Base-by-base conservation (phyloP, 192 early-diverging fungal species). In the Irineochytrium annulatum region DNA sequence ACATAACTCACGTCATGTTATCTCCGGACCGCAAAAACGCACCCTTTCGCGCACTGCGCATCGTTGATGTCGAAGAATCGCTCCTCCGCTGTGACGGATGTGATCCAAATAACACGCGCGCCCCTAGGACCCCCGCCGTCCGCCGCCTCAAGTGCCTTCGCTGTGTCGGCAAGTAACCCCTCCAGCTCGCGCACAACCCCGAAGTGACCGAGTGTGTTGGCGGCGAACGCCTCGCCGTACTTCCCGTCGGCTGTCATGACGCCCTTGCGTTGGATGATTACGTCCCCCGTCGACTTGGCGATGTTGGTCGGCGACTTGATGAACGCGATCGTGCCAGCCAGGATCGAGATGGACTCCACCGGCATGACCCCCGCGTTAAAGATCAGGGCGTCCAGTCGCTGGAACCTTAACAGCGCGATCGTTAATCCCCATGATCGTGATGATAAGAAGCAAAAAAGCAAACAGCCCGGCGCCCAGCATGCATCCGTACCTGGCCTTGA, bases 121-220 rank as follows among this genome's bases (percentile, higher is more conserved):
- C 26, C 57, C n/a, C n/a, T n/a, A n/a, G n/a, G n/a, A n/a, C n/a
- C n/a, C 17, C 29, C 48, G 1, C 60, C 27, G 14, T 31, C 32
- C 11, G 20, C 24, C 33, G 63, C 19, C 28, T 45, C 27, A 20
- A 24, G 11, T 43, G 43, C 44, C 55, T 56, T 73, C 22, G 39
- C 43, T 44, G 79, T 41, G 22, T 52, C 22, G 31, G 13, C 41
- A 37, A 55, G 27, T 27, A 66, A 13, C 8, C 37, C 27, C 39
- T 59, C 62, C 3, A 70, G 45, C 33, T 72, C 57, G 17, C 56
- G 20, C 55, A 77, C 60, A 31, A 81, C 48, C 3, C 76, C 59
- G 59, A 71, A 81, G 51, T 81, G 79, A 19, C 79, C 79, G 53
- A 77, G 74, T 13, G 74, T 68, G 52, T 81, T 81, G 20, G 74